phyloP scores from a whole-genome alignment of 768 basidiomycete genomes.

The Vishniacozyma victoriae region DNA sequence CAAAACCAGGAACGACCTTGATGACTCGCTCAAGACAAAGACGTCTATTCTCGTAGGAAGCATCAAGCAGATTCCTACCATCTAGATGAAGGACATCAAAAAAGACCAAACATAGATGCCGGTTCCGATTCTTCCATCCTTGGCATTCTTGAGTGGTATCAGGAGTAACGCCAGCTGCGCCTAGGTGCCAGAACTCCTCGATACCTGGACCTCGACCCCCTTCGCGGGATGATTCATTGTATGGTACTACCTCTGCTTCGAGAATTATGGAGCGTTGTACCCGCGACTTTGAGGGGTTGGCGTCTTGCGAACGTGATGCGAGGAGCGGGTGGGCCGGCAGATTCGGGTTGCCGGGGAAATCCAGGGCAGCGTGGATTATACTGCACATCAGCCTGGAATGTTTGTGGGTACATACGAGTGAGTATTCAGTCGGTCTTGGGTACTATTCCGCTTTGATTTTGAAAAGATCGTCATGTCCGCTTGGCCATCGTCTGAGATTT shows the following conservation, averaged over 20 bases:
- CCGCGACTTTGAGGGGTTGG: constrained; percentile 1
- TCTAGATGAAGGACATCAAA: constrained; percentile 77
- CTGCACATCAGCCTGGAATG: constrained; percentile 37
- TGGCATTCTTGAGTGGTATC: background rate
- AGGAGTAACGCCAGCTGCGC: constrained; percentile 22
- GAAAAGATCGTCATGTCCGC: constrained; percentile 70
- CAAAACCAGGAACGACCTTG: constrained; percentile 55
- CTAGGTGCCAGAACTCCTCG: constrained; percentile 58
- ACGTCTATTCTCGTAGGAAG: constrained; percentile 60
- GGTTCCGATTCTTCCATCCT: constrained; percentile 12
- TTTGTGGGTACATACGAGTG: constrained; percentile 49
- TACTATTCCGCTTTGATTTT: constrained; percentile 81
- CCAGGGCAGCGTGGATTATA: constrained; percentile 60
- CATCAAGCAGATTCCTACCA: constrained; percentile 55
- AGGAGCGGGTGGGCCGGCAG: constrained; percentile 7
- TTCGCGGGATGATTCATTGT: constrained; percentile 53
- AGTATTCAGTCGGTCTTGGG: constrained; percentile 64
- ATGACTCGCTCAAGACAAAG: constrained; percentile 59
- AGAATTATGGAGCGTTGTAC: constrained; percentile 48
- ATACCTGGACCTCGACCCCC: constrained; percentile 50
- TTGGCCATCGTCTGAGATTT: constrained; percentile 48
- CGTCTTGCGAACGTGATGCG: background rate
- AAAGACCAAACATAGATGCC: constrained; percentile 74
- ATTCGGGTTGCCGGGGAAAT: constrained; percentile 41
- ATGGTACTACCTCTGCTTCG: constrained; percentile 90